Conservation (phyloP, 2,329 filamentous ascomycete genomes). For the Pyricularia pennisetigena region DNA sequence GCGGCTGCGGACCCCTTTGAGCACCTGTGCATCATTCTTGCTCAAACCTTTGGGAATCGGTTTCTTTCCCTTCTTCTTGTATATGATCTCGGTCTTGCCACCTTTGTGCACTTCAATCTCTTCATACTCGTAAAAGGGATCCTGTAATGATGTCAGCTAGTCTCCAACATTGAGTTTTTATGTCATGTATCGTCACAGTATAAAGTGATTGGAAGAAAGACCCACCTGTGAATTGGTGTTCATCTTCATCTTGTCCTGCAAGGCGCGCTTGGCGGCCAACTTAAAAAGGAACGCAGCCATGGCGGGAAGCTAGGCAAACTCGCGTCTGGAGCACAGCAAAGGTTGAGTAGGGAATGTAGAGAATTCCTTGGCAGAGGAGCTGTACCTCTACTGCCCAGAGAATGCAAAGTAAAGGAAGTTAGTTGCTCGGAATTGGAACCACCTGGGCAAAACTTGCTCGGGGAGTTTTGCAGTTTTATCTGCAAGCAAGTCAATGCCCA, state of each 20-base stretch:
- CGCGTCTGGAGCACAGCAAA: too few relatives aligned
- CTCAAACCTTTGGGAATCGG: constrained; percentile 76
- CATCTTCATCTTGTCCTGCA: constrained; percentile 11
- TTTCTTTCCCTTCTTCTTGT: constrained; percentile 84
- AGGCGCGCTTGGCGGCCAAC: constrained; percentile 11
- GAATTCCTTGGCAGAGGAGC: not conserved
- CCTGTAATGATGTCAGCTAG: constrained; percentile 37
- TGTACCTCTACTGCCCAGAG: not conserved
- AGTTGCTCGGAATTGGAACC: not conserved
- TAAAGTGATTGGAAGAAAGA: not conserved
- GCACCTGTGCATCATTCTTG: constrained; percentile 67
- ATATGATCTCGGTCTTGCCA: constrained; percentile 71
- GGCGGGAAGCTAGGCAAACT: not conserved
- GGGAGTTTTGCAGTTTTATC: not conserved
- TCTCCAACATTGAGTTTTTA: not conserved
- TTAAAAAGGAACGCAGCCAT: constrained; percentile 4
- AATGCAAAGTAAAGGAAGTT: not conserved
- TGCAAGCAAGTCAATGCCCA: not conserved
- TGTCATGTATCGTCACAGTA: not conserved
- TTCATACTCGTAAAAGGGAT: constrained; percentile 90
- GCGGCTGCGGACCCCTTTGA: constrained; percentile 76
- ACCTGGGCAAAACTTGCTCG: not conserved
- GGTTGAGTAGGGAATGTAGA: not conserved
- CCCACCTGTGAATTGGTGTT: constrained; percentile 16
- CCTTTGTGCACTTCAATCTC: constrained; percentile 55